Conservation (phyloP, 2,329 filamentous ascomycete genomes). For the Xylaria digitata region DNA sequence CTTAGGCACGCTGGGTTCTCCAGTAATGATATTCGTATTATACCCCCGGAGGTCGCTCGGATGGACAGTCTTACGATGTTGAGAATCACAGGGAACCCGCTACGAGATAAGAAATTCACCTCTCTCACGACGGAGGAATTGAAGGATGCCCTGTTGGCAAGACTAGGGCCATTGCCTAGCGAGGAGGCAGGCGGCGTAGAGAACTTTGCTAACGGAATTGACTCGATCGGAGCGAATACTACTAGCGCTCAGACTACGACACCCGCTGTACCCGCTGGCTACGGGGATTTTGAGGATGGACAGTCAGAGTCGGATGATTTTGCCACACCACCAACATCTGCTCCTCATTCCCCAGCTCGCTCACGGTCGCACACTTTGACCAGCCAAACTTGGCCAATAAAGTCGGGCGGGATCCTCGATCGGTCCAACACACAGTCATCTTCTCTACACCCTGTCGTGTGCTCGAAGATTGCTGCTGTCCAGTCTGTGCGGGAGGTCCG, state of each 20-base stretch:
- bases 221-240: constrained; percentile 46
- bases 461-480: constrained; percentile 64
- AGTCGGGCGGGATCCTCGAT: constrained; percentile 73
- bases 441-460: constrained; percentile 67
- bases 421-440: constrained; percentile 74
- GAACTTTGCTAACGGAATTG: constrained; percentile 45
- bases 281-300: constrained; percentile 51
- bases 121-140: constrained; percentile 83
- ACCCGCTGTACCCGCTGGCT: not conserved
- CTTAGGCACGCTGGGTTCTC: constrained; percentile 85
- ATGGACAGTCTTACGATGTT: constrained; percentile 84
- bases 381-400: constrained; percentile 65
- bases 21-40: constrained; percentile 80
- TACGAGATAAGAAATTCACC: constrained; percentile 87
- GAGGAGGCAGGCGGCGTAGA: constrained; percentile 41
- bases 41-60: constrained; percentile 80
- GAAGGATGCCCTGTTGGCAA: constrained; percentile 76
- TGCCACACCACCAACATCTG: constrained; percentile 67
- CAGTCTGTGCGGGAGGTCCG: constrained; percentile 69
- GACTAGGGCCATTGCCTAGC: constrained; percentile 68
- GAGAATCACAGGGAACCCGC: constrained; percentile 86
- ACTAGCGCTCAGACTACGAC: not conserved
- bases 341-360: constrained; percentile 61
- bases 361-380: constrained; percentile 61
- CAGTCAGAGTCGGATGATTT: constrained; percentile 67